Base-by-base conservation (phyloP, 176 grass and related monocot species). In the Phyllostachys edulis region DNA sequence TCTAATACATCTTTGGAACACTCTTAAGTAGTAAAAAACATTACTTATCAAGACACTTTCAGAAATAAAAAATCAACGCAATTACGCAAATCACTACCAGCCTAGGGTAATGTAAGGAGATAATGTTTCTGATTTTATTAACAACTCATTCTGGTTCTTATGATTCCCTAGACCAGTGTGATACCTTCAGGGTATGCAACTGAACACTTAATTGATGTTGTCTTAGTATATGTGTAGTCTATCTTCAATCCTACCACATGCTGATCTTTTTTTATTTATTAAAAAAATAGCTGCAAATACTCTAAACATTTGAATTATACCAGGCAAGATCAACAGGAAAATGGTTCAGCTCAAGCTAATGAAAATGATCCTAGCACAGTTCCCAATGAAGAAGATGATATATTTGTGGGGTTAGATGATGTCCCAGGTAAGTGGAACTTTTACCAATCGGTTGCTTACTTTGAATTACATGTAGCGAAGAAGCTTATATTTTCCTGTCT, bases 361-460 rank as follows among this genome's bases (percentile, higher is more conserved):
- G 81, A 92, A 83, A 90, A 80, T 70, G 80, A 86, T 39, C 68
- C 81, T 78, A 65, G 82, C 67, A 73, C 74, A 84, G 59, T 62
- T 87, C 36, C 47, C 37, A 84, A 83, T 56, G 87, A 92, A 87
- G 91, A 92, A 62, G 83, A 95, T 85, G 85, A 93, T 76, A 80
- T 90, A 20, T 96, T 94, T 89, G 27, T 86, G 69, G 96, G 89
- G 51, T 87, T 99, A 92, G 91, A 95, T 85, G 93, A 96, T 90
- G 91, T 96, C 76, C 93, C 86, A 84, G 93, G 96, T 99, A 83
- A 82, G 42, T 75, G 14, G 16, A 77, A 21, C 42, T 80, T 75
- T 14, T 34, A 74, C 60, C 63, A 40, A 73, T 15, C 15, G 69
- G 36, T 36, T 82, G 6, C 64, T 85, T 59, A 68, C 34, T 80